Conservation (phyloP, 176 grass and related monocot genomes). For the Bothriochloa decipiens region DNA sequence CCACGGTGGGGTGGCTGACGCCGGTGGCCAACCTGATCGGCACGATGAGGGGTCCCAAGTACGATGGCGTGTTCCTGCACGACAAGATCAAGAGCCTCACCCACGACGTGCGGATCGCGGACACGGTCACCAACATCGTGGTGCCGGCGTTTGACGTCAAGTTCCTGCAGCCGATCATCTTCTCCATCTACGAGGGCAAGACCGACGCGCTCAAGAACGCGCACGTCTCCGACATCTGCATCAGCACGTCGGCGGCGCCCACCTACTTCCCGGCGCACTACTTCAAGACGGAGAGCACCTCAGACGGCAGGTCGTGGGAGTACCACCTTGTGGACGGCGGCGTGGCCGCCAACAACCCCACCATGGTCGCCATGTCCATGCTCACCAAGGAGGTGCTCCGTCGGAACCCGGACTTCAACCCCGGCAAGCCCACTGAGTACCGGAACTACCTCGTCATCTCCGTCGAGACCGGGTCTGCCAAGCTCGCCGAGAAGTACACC, state of each 20-base stretch:
- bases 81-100: constrained; percentile 50
- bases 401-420: constrained; percentile 48
- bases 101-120: constrained; percentile 23
- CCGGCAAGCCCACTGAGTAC: constrained; percentile 44
- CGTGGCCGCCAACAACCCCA: constrained; percentile 73
- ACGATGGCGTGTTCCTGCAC: constrained; percentile 62
- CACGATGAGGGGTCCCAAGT: constrained; percentile 44
- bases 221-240: constrained; percentile 70
- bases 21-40: neutral
- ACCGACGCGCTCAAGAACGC: constrained; percentile 45
- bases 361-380: constrained; percentile 46
- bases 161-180: constrained; percentile 59
- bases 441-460: constrained; percentile 64
- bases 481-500: constrained; percentile 51
- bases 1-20: no score
- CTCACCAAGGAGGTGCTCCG: constrained; percentile 50
- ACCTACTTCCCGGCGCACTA: constrained; percentile 65
- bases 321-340: constrained; percentile 73
- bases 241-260: constrained; percentile 69
- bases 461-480: constrained; percentile 48
- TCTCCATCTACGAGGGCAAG: constrained; percentile 66
- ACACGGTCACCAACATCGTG: constrained; percentile 62
- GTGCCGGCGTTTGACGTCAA: constrained; percentile 72
- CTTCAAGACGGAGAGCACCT: constrained; percentile 22
- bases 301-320: neutral